A percentile compares a stretch with the other conserved stretches of the same genome.
phyloP scores from a whole-genome alignment of 2,329 filamentous ascomycete genomes.

The Penicillium brevicompactum region DNA sequence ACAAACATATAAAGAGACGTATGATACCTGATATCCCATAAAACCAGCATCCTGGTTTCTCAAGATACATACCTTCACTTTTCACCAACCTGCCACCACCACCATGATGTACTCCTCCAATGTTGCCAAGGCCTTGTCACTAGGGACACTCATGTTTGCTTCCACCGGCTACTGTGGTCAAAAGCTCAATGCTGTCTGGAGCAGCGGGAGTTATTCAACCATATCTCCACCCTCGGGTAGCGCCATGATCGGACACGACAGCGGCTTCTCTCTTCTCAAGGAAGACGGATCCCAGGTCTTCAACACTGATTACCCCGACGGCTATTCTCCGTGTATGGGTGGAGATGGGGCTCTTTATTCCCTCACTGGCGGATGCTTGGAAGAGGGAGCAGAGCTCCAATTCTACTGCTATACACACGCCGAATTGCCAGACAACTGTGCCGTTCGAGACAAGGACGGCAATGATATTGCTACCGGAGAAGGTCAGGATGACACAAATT shows the following conservation, averaged over 20 bases:
- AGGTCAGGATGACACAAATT: background rate
- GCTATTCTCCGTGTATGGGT: background rate
- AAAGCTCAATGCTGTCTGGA: background rate
- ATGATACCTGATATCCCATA: background rate
- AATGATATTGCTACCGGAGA: background rate
- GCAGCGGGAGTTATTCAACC: background rate
- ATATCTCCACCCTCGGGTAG: background rate
- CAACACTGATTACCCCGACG: background rate
- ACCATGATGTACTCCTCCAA: background rate
- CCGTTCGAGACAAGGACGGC: background rate
- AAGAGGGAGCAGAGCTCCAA: background rate
- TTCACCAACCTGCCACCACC: background rate
- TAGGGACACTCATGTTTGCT: background rate
- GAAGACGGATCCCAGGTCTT: background rate
- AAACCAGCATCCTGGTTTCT: background rate
- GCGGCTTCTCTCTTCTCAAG: background rate
- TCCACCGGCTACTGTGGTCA: background rate
- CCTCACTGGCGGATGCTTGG: background rate
- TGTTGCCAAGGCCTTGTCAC: background rate
- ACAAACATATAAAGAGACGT: background rate
- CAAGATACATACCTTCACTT: background rate
- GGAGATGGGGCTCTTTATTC: background rate
- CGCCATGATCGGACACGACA: background rate
- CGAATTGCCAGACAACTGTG: background rate
- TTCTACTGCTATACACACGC: background rate